phyloP scores from a whole-genome alignment of 768 basidiomycete species.

The Solioccasus polychromus region DNA sequence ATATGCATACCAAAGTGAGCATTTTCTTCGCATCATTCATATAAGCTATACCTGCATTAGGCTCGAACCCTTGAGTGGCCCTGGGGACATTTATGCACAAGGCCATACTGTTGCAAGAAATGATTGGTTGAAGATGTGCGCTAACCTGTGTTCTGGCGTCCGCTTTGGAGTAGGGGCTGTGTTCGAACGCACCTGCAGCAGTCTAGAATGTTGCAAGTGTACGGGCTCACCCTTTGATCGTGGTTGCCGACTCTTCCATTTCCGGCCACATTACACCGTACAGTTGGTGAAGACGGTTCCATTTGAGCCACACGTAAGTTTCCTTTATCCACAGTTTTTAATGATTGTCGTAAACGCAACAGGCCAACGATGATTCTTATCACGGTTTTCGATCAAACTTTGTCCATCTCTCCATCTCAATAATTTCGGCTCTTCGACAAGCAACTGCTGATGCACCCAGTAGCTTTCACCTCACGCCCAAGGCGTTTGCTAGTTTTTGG shows the following conservation, averaged over 20 bases:
- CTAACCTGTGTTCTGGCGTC: conserved; percentile 80
- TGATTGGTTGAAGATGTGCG: conserved; percentile 68
- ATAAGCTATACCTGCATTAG: conserved; percentile 11
- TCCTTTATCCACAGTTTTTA: background rate
- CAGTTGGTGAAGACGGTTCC: conserved; percentile 48
- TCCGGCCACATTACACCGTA: conserved; percentile 77
- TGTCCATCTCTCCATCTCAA: conserved; percentile 86
- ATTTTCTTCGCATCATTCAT: background rate
- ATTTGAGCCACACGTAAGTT: conserved; percentile 47
- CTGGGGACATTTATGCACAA: conserved; percentile 16
- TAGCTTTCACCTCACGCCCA: conserved; percentile 82
- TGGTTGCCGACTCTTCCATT: conserved; percentile 77
- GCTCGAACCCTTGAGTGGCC: conserved; percentile 15
- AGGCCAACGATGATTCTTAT: conserved; percentile 69
- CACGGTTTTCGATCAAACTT: conserved; percentile 90
- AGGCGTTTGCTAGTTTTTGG: conserved; percentile 86
- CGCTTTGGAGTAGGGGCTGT: conserved; percentile 83
- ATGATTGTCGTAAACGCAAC: background rate
- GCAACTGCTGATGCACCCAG: conserved; percentile 39
- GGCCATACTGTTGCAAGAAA: conserved; percentile 20
- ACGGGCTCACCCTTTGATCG: conserved; percentile 63
- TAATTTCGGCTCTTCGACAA: conserved; percentile 59
- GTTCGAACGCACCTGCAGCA: conserved; percentile 76
- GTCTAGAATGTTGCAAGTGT: conserved; percentile 62
- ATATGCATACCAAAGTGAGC: conserved; percentile 84